Evolutionary conservation across 116 monocot genomes (phyloP), one percentile per base, ranked within the genome.

Genomic region (Posidonia oceanica): DNA sequence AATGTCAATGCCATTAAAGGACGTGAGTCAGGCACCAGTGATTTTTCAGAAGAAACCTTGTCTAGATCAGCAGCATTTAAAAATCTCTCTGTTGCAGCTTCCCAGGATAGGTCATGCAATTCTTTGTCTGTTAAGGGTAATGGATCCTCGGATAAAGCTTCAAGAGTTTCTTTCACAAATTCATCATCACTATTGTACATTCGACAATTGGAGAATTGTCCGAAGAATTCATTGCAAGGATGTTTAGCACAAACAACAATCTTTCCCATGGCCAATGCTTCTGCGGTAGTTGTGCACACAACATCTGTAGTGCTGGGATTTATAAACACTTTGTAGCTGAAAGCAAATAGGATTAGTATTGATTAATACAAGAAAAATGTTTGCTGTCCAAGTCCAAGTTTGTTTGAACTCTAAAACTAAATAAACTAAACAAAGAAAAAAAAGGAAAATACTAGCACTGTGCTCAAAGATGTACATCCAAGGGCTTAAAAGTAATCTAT

Each of bases 221-320:
- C 85, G 75, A 94, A 94, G 54, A 90, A 94, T 14, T 94, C 90
- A 57, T 94, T 94, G 17, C 90, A 94, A 40, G 94, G 94, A 59
- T 94, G 94, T 64, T 77, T 80, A 13, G 94, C 87, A 64, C 94
- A 94, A 39, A 94, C 71, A 13, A 94, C 94, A 44, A 85, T 84
- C 61, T 94, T 94, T 1, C 88, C 94, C 94, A 94, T 94, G 14
- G 87, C 94, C 48, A 94, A 58, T 54, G 94, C 90, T 74, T 94
- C 94, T 53, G 94, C 94, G 55, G 94, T 90, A 23, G 90, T 94
- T 51, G 94, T 94, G 78, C 87, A 94, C 18, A 94, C 84, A 8
- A 90, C 94, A 71, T 94, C 90, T n/a, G 87, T 90, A 5, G 88
- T 94, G 86, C 94, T 88, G 5, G 90, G 90, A 76, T 94, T 94